Base-by-base conservation (phyloP, 106 monocot species). In the Chionographis japonica region DNA sequence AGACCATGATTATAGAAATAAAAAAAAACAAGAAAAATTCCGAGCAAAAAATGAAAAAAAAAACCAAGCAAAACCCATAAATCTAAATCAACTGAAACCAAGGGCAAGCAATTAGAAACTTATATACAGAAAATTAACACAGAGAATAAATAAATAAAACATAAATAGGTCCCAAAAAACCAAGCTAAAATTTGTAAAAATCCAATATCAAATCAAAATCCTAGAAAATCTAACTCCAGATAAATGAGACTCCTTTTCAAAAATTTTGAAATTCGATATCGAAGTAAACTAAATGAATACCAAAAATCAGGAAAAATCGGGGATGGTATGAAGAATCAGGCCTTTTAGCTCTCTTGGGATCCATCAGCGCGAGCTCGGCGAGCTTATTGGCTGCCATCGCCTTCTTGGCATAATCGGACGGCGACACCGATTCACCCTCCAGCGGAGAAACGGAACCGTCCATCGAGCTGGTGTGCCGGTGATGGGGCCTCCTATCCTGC, bases 271-370 rank as follows among this genome's bases (percentile, higher is more conserved):
- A 27, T 27, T 1, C 27, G 1, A 27, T 27, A 27, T 27, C 27
- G 27, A 27, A 27, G 27, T 27, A 27, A 27, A 27, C 27, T 27
- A 27, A 27, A 27, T 27, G 27, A 27, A 27, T 27, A 27, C 27
- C 27, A 27, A 27, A 27, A 27, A 27, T 27, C 27, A 27, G 27
- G 27, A 27, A 27, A 27, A 27, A 1, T 27, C 1, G 27, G 27
- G 27, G 27, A 27, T 0, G 27, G 27, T 27, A 27, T 0, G 27
- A 57, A 51, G 8, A 3, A 17, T 51, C 69, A 18, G 15, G 72
- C 95, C 92, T 97, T 80, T 87, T 97, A 16, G 95, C 95, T 62
- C 89, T 78, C 78, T 97, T 97, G 37, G 95, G 95, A 74, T 97
- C 95, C 13, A 92, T 63, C 54, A 89, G 67, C 9, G 92, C 67